Conservation (phyloP, 139 green algal genomes). For the Coelastrella sp. region DNA sequence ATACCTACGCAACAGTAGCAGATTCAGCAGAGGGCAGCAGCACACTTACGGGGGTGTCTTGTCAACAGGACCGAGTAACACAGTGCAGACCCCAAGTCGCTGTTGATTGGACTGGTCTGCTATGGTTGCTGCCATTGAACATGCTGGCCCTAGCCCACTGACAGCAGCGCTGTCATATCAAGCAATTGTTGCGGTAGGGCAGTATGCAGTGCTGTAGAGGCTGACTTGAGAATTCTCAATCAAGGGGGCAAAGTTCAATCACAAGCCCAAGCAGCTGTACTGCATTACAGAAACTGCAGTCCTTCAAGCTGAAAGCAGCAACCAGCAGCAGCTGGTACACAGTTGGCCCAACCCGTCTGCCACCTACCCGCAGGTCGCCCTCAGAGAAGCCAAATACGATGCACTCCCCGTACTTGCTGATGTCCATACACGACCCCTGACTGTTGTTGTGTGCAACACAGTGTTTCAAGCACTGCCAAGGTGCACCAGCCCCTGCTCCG, state of each 20-base stretch:
- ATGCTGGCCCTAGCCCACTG: too few relatives aligned
- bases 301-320: too few relatives aligned
- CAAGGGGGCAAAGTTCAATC: background rate
- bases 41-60: background rate
- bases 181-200: background rate
- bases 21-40: background rate
- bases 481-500: constrained; percentile 20
- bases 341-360: too few relatives aligned
- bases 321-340: background rate
- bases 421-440: constrained; percentile 8
- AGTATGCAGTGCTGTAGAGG: too few relatives aligned
- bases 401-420: constrained; percentile 13
- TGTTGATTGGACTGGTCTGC: too few relatives aligned
- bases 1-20: background rate
- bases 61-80: too few relatives aligned
- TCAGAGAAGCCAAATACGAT: constrained; percentile 34
- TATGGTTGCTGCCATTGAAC: too few relatives aligned
- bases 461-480: background rate
- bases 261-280: background rate
- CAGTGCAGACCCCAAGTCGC: too few relatives aligned
- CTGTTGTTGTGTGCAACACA: background rate
- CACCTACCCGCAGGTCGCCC: constrained; percentile 33
- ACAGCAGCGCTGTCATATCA: too few relatives aligned
- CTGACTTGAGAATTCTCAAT: background rate
- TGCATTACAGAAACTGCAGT: background rate